Conservation (phyloP, 2,329 filamentous ascomycete species). For the Orbilia ellipsospora region DNA sequence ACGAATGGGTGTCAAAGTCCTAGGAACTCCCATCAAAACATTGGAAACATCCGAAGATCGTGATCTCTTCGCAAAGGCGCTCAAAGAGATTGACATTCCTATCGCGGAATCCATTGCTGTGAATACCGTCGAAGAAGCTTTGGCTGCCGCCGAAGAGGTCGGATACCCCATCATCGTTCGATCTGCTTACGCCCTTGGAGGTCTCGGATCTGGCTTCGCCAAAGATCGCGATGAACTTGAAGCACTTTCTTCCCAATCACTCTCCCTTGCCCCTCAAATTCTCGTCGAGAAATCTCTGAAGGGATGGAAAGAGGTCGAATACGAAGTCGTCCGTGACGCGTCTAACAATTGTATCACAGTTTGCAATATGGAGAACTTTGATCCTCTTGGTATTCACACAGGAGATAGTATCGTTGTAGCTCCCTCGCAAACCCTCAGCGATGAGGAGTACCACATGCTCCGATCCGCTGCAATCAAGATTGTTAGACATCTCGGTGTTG, state of each 20-base stretch:
- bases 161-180: constrained; percentile 98
- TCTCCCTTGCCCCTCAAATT: constrained; percentile 94
- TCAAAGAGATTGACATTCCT: constrained; percentile 97
- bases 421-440: constrained; percentile 93
- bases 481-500: constrained; percentile 93
- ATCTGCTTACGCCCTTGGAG: constrained; percentile 94
- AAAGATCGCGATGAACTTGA: constrained; percentile 92
- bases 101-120: constrained; percentile 97
- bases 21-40: constrained; percentile 93
- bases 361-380: constrained; percentile 99
- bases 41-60: constrained; percentile 95
- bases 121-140: constrained; percentile 87
- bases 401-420: constrained; percentile 99
- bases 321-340: constrained; percentile 96
- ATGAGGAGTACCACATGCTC: constrained; percentile 99
- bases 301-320: constrained; percentile 99
- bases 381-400: constrained; percentile 95
- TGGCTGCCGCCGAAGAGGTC: constrained; percentile 84
- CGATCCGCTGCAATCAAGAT: constrained; percentile 98
- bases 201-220: constrained; percentile 95
- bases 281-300: constrained; percentile 98
- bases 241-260: constrained; percentile 89
- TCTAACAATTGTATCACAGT: constrained; percentile 99
- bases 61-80: constrained; percentile 92
- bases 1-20: constrained; percentile 92